Base-by-base conservation (phyloP, 2,329 filamentous ascomycete species). In the Neofusicoccum parvum region DNA sequence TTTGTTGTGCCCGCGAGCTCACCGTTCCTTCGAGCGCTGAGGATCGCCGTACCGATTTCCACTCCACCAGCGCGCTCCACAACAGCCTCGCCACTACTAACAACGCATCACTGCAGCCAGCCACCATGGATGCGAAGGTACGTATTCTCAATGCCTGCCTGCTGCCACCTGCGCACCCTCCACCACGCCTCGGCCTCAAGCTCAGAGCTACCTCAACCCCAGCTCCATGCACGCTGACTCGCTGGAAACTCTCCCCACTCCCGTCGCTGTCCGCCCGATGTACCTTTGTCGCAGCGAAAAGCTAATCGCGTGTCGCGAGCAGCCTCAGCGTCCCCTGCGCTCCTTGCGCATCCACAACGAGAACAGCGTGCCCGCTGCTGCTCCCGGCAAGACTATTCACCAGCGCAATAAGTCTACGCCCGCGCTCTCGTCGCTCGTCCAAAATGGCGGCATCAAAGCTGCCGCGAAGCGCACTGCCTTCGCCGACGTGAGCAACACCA, bases 331-430 rank as follows among this genome's bases (percentile, higher is more conserved):
- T 78, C 86, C 85, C 56, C 70, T 82, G 70, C 85, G 88, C 74
- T 78, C 81, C 54, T 78, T 88, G 75, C 86, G 86, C 76, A 81
- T 85, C 72, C 84, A 84, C 74, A 90, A 92, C 80, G 92, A 96
- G 79, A 95, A 95, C 78, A 79, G 83, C 66, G 41, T 64, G 17
- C 75, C 75, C 11, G 70, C 76, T 62, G 69, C 74, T 51, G 74
- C 74, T 58, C 80, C 83, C 63, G 76, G 81, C 63, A 79, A 78
- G 68, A 69, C 85, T 62, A 81, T 93, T 68, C 92, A 96, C 72
- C 89, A 92, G 72, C 90, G 90, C 68, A 90, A 92, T 80, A 96
- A 96, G 79, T 96, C 93, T 9, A 88, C 85, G 39, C 88, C 77
- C 78, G 90, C 79, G 79, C 85, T 84, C 70, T 91, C 80, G 53